A percentile compares a stretch with the other conserved stretches of the same genome.
Evolutionary conservation across 1,284 basidiomycete species (phyloP).

Genomic region (Cryptococcus maquisensis): DNA sequence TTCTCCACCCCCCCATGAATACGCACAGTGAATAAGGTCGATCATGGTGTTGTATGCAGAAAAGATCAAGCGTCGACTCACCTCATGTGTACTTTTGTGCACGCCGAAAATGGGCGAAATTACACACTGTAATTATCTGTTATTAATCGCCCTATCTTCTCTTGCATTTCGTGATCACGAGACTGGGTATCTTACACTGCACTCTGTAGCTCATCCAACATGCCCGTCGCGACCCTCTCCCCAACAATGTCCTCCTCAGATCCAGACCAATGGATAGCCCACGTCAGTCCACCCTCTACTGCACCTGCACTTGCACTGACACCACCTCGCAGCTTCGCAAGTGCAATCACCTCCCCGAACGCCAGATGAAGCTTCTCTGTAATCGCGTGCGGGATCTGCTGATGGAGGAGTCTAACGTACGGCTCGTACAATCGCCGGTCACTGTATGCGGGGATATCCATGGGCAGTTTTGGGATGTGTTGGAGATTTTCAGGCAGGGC

Average conservation of each 20-base stretch:
- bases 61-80: neutral
- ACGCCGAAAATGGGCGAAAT: neutral
- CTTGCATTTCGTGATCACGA: neutral
- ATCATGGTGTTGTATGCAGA: conserved; percentile 33
- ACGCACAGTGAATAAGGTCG: conserved; percentile 46
- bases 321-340: conserved; percentile 60
- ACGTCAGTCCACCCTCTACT: conserved; percentile 23
- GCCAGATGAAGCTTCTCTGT: conserved; percentile 87
- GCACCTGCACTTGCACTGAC: neutral
- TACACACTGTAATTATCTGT: neutral
- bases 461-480: conserved; percentile 92
- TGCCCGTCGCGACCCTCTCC: conserved; percentile 10
- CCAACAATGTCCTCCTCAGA: conserved; percentile 19
- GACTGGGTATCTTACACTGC: neutral
- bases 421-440: conserved; percentile 84
- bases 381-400: conserved; percentile 76
- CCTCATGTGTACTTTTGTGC: neutral
- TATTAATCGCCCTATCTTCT: neutral
- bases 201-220: conserved; percentile 1
- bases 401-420: conserved; percentile 93
- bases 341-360: conserved; percentile 82
- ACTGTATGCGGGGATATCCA: conserved; percentile 93
- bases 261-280: conserved; percentile 43
- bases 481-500: conserved; percentile 84
- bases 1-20: no score